Conservation (phyloP, 23 red algal genomes). For the Gracilaria caudata region DNA sequence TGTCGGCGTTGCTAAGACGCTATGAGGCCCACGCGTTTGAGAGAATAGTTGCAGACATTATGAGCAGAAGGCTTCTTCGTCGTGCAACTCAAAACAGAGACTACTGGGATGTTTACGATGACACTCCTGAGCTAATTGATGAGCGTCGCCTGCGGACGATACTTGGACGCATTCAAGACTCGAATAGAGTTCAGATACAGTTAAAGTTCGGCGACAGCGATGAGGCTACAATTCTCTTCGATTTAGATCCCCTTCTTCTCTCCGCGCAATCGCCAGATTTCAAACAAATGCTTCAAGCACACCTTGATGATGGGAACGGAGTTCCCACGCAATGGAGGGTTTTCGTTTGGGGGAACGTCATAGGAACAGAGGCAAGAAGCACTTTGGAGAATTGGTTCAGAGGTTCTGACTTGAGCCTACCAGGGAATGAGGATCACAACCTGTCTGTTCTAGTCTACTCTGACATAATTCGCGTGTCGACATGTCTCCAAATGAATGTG, state of each 20-base stretch:
- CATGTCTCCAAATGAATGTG: constrained; percentile 29
- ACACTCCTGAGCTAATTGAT: not conserved
- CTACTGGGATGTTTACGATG: constrained; percentile 25
- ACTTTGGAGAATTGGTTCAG: not conserved
- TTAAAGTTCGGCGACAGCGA: not conserved
- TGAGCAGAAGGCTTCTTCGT: not conserved
- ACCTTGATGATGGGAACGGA: not conserved
- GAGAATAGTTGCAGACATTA: constrained; percentile 25
- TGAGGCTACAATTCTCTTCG: not conserved
- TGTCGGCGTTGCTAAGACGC: not conserved
- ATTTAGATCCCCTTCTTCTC: not conserved
- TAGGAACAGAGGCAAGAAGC: not conserved
- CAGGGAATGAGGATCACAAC: not conserved
- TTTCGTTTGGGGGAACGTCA: not conserved
- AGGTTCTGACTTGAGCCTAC: not conserved
- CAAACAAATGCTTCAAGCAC: not conserved
- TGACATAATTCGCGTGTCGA: not conserved
- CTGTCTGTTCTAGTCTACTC: not conserved
- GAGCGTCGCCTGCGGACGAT: constrained; percentile 9
- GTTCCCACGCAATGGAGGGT: not conserved
- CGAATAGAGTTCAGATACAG: not conserved
- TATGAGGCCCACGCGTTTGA: constrained; percentile 2
- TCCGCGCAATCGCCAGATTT: constrained; percentile 6
- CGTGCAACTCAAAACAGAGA: not conserved
- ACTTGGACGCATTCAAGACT: constrained; percentile 24